Base-by-base conservation (phyloP, 495 filamentous ascomycete genomes). In the Penicillium cataractarum region DNA sequence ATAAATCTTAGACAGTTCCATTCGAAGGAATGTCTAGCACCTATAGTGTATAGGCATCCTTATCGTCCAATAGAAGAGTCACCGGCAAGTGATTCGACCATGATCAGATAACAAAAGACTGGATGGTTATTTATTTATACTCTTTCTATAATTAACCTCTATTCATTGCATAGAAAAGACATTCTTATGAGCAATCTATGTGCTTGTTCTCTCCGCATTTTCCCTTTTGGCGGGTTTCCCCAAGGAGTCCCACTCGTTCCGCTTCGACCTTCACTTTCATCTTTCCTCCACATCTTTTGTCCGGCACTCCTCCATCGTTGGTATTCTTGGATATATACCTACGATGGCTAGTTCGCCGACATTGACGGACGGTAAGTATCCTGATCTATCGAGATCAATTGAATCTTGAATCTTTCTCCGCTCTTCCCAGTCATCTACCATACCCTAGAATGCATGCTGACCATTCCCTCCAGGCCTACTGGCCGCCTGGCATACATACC, bases 401-500 rank as follows among this genome's bases (percentile, higher is more conserved):
- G 29, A 31, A 31, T n/a, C n/a, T 48, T 26, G 22, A 48, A 3
- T 12, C 3, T 6, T 26, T 48, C 24, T 6, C 9, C n/a, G 6
- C 44, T 48, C 24, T 48, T 8, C 21, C 42, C 42, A 46, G 17
- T 8, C 40, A 39, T 42, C 21, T 24, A 48, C 7, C 42, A 13
- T 6, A 48, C 44, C 19, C 12, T 3, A 6, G 24, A 29, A 27
- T 37, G 17, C 22, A 32, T 26, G 32, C 62, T 58, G 44, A 56
- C 29, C 31, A 32, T 29, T 26, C 9, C 9, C 15, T 32, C 21
- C 42, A 78, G 75, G 70, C 57, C 53, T 75, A 9, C 51, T 80
- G 62, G 65, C 74, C 63, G 60, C 73, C 44, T 81, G 79, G 79
- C 78, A 81, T 64, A 59, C 66, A 49, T 76, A 76, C 61, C 76